phyloP scores from a whole-genome alignment of 768 basidiomycete species.

The Suillus tomentosus region DNA sequence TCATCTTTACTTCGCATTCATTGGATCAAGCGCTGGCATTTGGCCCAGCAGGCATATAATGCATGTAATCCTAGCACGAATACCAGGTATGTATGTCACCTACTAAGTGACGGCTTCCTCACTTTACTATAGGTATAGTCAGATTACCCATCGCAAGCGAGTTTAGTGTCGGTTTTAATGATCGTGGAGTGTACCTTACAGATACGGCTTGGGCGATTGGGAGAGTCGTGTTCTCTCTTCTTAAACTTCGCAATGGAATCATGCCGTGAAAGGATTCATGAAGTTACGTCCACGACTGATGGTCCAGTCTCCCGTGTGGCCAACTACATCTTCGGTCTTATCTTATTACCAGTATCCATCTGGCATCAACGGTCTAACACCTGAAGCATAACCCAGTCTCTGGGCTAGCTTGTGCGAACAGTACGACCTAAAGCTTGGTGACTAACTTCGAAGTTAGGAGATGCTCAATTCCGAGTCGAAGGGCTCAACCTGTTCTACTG shows the following conservation, averaged over 20 bases:
- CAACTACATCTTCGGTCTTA: conserved; percentile 45
- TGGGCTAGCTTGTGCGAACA: background rate
- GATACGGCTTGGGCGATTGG: conserved; percentile 25
- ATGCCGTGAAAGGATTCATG: conserved; percentile 50
- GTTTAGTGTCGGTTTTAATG: conserved; percentile 67
- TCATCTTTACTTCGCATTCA: conserved; percentile 56
- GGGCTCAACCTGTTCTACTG: background rate
- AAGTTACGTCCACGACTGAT: conserved; percentile 47
- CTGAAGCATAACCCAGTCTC: conserved; percentile 29
- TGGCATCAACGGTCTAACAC: conserved; percentile 39
- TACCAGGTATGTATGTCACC: conserved; percentile 38
- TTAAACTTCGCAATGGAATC: conserved; percentile 51
- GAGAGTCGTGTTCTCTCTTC: conserved; percentile 47
- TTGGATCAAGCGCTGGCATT: conserved; percentile 34
- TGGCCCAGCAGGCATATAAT: conserved; percentile 46
- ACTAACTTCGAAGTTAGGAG: background rate
- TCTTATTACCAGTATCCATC: conserved; percentile 53
- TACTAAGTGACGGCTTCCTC: conserved; percentile 1
- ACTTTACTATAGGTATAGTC: conserved; percentile 30
- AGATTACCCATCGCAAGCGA: conserved; percentile 65
- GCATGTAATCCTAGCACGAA: conserved; percentile 52
- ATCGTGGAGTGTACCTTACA: conserved; percentile 57
- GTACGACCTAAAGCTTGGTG: background rate
- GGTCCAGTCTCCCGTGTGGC: conserved; percentile 62
- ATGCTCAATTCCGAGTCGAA: background rate